Base-by-base conservation (phyloP, 805 yeast genomes). In the Saturnispora besseyi region DNA sequence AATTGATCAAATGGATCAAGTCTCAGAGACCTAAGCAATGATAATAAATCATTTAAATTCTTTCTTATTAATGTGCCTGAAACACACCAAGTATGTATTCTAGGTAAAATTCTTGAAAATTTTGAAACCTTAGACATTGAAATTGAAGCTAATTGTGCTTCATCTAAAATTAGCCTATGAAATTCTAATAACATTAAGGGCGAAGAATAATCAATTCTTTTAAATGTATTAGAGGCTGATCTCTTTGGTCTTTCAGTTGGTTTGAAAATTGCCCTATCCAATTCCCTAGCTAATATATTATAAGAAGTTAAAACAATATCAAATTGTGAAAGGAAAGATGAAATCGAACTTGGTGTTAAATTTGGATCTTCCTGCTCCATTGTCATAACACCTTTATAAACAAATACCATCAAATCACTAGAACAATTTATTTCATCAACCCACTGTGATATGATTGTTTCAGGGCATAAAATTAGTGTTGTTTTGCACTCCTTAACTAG, bases 51-150 rank as follows among this genome's bases (percentile, higher is more conserved):
- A 31, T 72, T 63, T 40, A 85, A 65, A 37, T 78, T 74, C 53
- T 76, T 77, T 55, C 82, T 80, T 13, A 89, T 83, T 0, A 97
- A 95, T 0, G 99, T 93, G 6, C 99, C 99, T 1, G 96, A 87
- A 0, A 90, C 96, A 13, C 96, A 97, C 98, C 98, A 93, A 0
- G 96, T 81, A 66, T 93, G 97, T 43, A 79, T 77, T 47, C 96
- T 72, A 4, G 96, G 91, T 26, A 93, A 77, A 34, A 86, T 68
- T 2, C 85, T 72, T 0, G 96, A 88, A 50, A 89, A 86, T 50
- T 77, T 80, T 21, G 96, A 88, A 1, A 93, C 87, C 47, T 85
- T 78, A 0, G 91, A 78, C 3, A 79, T 73, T 22, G 82, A 82
- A 3, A 77, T 75, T 7, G 87, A 81, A 3, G 93, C 84, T 90